Conservation (phyloP, 192 early-diverging fungal species). For the Thoreauomyces humboldtii region DNA sequence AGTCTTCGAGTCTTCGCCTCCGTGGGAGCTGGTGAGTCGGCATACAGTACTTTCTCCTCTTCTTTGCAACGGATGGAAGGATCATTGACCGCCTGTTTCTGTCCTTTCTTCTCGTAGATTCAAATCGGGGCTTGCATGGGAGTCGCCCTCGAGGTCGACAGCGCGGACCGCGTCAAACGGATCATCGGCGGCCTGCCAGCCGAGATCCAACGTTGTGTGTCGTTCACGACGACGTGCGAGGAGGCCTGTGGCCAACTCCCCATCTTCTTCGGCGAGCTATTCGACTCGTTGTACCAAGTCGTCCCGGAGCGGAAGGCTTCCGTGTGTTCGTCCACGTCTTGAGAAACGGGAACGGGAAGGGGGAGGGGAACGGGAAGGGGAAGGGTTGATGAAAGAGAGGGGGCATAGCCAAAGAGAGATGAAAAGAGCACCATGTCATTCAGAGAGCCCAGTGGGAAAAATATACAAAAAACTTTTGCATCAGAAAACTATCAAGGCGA, state of each 20-base stretch:
- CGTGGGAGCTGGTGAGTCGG: conserved; percentile 1
- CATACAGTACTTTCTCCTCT: too few species aligned
- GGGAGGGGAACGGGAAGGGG: too few species aligned
- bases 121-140: conserved; percentile 17
- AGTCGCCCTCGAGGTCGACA: conserved; percentile 10
- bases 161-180: conserved; percentile 2
- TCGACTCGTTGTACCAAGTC: conserved; percentile 22
- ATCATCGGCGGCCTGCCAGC: conserved; percentile 5
- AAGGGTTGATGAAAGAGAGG: too few species aligned
- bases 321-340: too few species aligned
- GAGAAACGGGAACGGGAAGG: too few species aligned
- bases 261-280: conserved; percentile 25
- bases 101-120: neutral
- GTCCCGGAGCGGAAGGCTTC: conserved; percentile 4
- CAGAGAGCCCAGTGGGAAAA: too few species aligned
- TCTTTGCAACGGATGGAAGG: too few species aligned
- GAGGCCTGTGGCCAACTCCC: conserved; percentile 25
- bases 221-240: conserved; percentile 20
- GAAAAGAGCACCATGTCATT: too few species aligned
- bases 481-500: too few species aligned
- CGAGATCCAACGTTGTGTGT: neutral
- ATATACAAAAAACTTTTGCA: too few species aligned
- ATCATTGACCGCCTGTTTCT: too few species aligned
- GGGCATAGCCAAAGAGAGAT: too few species aligned
- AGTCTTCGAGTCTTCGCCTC: neutral